Base-by-base conservation (phyloP, 2,329 filamentous ascomycete species). In the Huntiella savannae region DNA sequence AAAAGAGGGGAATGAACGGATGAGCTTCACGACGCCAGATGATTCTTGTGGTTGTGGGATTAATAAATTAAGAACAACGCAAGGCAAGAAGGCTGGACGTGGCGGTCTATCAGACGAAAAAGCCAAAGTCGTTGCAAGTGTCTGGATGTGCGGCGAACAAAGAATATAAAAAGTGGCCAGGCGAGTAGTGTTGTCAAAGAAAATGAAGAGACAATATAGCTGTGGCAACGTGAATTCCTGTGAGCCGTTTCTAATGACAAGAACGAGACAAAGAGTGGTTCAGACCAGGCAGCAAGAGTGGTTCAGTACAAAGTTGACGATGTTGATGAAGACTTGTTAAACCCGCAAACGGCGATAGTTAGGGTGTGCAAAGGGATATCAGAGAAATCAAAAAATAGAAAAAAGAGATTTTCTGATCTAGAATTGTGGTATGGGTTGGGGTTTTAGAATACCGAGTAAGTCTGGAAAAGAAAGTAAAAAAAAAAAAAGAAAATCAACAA, bases 221-320 rank as follows among this genome's bases (percentile, higher is more conserved):
- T 36, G 35, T 49, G 22, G 42, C 37, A 45, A 45, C 28, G 8
- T 48, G 22, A 15, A 49, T 41, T 48, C 45, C 33, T 39, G 44
- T 15, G 17, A 37, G 33, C 6, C 22, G 22, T 28, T 28, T 28
- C 22, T 28, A 28, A 10, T 28, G 22, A 28, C 22, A 28, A 28
- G 22, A 28, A 28, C 22, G 22, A 28, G 22, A 28, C 22, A 28
- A 28, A 28, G 22, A n/a, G 36, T 39, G 15, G 36, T 45, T 22
- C 22, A 43, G 38, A 37, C 42, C 43, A 38, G 13, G 35, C 39
- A 40, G 13, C 22, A 41, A 36, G 19, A 16, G 33, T 46, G 17
- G 13, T 34, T 15, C 33, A 40, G 17, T 46, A 19, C 15, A 45
- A 15, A 7, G 13, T 40, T 22, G 33, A 15, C 11, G 13, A 33